phyloP scores from a whole-genome alignment of 2,329 filamentous ascomycete species.

The Xylariomycetidae sp. region DNA sequence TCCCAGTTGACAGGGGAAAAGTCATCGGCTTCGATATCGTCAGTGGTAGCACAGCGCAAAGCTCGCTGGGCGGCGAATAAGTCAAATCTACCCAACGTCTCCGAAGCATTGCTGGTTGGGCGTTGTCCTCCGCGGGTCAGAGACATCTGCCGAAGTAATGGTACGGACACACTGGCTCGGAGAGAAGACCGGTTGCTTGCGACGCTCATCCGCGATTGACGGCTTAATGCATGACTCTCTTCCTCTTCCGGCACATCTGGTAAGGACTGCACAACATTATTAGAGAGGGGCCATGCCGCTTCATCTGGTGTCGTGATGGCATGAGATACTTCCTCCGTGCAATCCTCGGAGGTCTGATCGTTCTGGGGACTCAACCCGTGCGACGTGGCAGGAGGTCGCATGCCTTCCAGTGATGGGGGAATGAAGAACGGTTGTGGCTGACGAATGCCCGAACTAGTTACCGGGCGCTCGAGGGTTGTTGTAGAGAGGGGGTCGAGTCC shows the following conservation, averaged over 20 bases:
- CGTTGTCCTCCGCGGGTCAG: constrained; percentile 28
- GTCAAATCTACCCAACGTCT: constrained; percentile 45
- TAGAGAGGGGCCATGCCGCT: constrained; percentile 40
- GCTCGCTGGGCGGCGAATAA: constrained; percentile 32
- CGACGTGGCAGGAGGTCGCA: constrained; percentile 6
- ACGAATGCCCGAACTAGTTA: constrained; percentile 41
- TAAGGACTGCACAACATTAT: constrained; percentile 36
- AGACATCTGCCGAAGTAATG: constrained; percentile 44
- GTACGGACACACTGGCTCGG: constrained; percentile 51
- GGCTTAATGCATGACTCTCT: constrained; percentile 38
- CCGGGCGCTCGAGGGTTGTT: constrained; percentile 36
- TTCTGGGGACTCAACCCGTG: constrained; percentile 7
- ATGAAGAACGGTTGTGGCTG: constrained; percentile 38
- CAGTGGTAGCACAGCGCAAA: constrained; percentile 20
- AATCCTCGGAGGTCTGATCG: constrained; percentile 4
- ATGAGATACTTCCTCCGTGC: constrained; percentile 26
- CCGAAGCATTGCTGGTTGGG: constrained; percentile 45
- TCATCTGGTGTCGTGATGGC: constrained; percentile 39
- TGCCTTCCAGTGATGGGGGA: constrained; percentile 9
- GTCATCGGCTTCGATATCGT: constrained; percentile 22
- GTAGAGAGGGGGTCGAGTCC: constrained; percentile 34
- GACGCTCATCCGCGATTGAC: constrained; percentile 39
- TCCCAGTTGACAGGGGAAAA: constrained; percentile 54
- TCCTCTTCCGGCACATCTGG: constrained; percentile 62
- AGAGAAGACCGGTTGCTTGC: constrained; percentile 47